Evolutionary conservation across 164 flowering plant genomes (phyloP).

Genomic region (Aristolochia fimbriata): DNA sequence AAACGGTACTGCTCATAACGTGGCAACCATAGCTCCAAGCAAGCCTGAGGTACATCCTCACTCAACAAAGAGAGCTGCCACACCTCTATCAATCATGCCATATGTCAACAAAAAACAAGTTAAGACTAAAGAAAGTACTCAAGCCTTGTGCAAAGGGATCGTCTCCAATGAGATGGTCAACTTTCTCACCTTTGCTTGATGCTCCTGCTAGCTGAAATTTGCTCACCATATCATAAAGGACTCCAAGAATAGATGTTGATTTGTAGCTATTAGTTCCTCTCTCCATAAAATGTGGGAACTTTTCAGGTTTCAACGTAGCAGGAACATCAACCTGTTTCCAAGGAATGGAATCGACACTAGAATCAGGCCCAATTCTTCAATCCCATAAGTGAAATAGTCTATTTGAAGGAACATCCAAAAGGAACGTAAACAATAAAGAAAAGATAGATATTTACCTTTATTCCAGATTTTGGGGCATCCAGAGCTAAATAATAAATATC

Average conservation of each 20-base stretch:
- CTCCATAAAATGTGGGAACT: slow-evolving; percentile 62
- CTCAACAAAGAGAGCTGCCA: slow-evolving; percentile 47
- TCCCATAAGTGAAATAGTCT: too few relatives aligned
- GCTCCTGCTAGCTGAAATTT: slow-evolving; percentile 11
- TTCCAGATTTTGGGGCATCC: slow-evolving; percentile 76
- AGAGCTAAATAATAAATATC: slow-evolving; percentile 77
- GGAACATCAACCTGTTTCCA: slow-evolving; percentile 50
- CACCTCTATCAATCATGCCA: slow-evolving; percentile 23
- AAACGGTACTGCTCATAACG: slow-evolving; percentile 32
- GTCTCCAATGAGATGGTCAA: neutral
- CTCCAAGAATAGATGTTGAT: slow-evolving; percentile 65
- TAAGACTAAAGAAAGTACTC: too few relatives aligned
- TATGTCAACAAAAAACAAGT: neutral
- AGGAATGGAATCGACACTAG: neutral
- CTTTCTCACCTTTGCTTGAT: slow-evolving; percentile 17
- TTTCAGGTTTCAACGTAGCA: slow-evolving; percentile 24
- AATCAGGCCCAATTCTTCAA: too few relatives aligned
- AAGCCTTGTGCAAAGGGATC: neutral
- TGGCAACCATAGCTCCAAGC: slow-evolving; percentile 26
- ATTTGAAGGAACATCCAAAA: too few relatives aligned
- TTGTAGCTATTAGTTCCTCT: slow-evolving; percentile 12
- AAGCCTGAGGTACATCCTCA: slow-evolving; percentile 22
- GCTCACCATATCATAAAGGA: slow-evolving; percentile 42
- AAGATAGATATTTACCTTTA: slow-evolving; percentile 29
- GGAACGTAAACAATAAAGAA: neutral